Evolutionary conservation across 805 yeast genomes (phyloP), one percentile per base, ranked within the genome.

Genomic region (Debaryomyces prosopidis): DNA sequence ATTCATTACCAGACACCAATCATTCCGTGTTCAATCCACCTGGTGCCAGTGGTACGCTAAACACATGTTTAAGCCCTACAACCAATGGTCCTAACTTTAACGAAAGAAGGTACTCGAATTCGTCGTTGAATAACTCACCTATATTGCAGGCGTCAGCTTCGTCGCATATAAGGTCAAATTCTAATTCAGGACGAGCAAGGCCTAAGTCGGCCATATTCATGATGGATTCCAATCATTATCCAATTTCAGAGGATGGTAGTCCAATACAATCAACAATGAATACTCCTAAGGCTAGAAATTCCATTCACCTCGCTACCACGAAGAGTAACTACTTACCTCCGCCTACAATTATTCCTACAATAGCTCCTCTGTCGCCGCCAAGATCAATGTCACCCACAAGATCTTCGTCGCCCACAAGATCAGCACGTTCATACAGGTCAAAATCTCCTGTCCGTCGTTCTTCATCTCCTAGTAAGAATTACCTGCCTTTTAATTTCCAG

Each of bases 401-500:
- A 31, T 42, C 60, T 2, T 36, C 55, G 0, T 57, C 66, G 1
- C 66, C 71, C 2, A 51, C 65, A 10, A 54, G 71, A 28, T 39
- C 57, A 19, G 55, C 49, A 15, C 56, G 67, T n/a, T 61, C 61
- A 5, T 57, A 59, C 23, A 45, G 71, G 18, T 49, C 65, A 10
- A 65, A 61, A 31, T 65, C 72, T 1, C 67, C 64, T 0, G 45
- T 49, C 12, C 43, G 55, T 8, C 26, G 54, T 12, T 37, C 46
- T 2, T 35, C 52, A 3, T 53, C 59, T 9, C 64, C 66, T 4
- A 39, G 55, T 15, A 66, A 60, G 39, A 39, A 54, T 4, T 57
- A 55, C 40, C 67, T 54, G 46, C 91, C 91, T 1, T 86, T 86
- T 71, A 82, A 83, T 55, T 86, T 85, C 69, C 74, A 80, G 51